Base-by-base conservation (phyloP, 169 alveolate species). In the Sarcocystis neurona region DNA sequence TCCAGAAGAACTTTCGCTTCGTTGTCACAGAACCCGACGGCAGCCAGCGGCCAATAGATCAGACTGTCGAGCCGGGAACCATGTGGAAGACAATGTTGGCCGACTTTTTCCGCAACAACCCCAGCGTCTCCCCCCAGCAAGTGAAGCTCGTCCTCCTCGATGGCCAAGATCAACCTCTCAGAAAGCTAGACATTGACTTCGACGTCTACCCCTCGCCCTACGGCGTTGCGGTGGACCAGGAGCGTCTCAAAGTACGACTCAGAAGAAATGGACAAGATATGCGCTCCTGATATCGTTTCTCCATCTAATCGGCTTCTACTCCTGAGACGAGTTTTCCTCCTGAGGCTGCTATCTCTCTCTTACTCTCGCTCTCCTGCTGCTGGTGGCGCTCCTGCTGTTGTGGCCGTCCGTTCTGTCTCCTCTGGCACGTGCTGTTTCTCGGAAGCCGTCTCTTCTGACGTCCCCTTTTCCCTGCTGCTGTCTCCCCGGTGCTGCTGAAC, bases 1-100 rank as follows among this genome's bases (percentile, higher is more conserved):
- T n/a, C n/a, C 75, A 63, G 75, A 70, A 70, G n/a, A 70, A 70
- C 47, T 70, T 70, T 48, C 79, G 79, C 79, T 34, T 70, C 47
- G 79, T 70, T 20, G 79, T 70, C 53, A 70, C 79, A 8, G 50
- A 30, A 6, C 50, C 47, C 15, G 79, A 70, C 50, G 79, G 79
- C 8, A 20, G 47, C 30, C 79, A 70, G 79, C 15, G 8, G 15
- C 79, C 79, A 1, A 34, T 37, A 10, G 79, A 70, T 23, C 30
- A 34, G 32, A 44, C 8, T 20, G 18, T 70, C 53, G 79, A 70
- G 79, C 79, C 79, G 39, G 79, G 79, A 37, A 48, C 30, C 79
- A 70, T 48, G 10, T 70, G 79, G 79, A 20, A 27, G 79, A 70
- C 30, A 30, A 70, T 48, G 18, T 23, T 70, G 15, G 50, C 30